These are phyloP conservation scores for Populus hybrid DNA, from an alignment of 441 rosid species.

Conservation along the genomic window DNA sequence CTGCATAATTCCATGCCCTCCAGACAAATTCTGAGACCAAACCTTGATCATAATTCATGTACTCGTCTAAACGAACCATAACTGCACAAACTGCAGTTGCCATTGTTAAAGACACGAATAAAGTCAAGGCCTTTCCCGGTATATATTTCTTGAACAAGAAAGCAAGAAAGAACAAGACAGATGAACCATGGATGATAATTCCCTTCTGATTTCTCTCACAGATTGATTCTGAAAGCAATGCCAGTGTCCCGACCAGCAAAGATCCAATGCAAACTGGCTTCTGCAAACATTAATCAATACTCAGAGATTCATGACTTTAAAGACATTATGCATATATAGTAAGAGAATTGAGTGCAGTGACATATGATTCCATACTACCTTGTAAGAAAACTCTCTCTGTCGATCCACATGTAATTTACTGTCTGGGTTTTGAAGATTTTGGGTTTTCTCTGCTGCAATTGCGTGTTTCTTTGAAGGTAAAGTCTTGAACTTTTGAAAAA, in stretches of 20 bases:
- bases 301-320: neutral
- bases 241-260: slow-evolving; percentile 15
- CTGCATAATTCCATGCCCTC: slow-evolving; percentile 18
- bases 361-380: slow-evolving; percentile 12
- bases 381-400: neutral
- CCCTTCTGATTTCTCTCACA: slow-evolving; percentile 15
- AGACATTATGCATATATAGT: neutral
- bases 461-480: slow-evolving; percentile 5
- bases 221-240: slow-evolving; percentile 14
- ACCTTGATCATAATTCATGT: neutral
- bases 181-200: slow-evolving; percentile 4
- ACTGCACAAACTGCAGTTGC: slow-evolving; percentile 9
- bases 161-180: slow-evolving; percentile 4
- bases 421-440: slow-evolving; percentile 14
- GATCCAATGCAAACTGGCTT: slow-evolving; percentile 8
- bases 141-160: slow-evolving; percentile 5
- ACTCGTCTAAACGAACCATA: neutral
- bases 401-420: slow-evolving; percentile 5
- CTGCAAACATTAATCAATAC: neutral
- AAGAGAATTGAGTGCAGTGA: neutral
- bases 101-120: slow-evolving; percentile 8
- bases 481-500: slow-evolving; percentile 13
- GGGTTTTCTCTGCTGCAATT: neutral
- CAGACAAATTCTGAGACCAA: slow-evolving; percentile 5
- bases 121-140: slow-evolving; percentile 1